Conservation (phyloP, 495 filamentous ascomycete species). For the Beverwykella pulmonaria region DNA sequence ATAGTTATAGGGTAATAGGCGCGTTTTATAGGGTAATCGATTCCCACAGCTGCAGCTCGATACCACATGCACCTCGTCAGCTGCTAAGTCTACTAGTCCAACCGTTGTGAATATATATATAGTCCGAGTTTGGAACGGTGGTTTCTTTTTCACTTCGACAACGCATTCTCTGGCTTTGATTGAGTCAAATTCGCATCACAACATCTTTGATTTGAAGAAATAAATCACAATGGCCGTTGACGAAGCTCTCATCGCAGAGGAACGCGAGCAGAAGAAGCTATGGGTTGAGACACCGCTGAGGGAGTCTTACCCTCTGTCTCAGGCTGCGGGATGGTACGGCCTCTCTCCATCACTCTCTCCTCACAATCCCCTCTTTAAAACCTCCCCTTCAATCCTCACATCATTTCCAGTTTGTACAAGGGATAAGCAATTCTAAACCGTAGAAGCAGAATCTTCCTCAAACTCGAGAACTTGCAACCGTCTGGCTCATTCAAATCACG, state of each 20-base stretch:
- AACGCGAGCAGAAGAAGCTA: conserved; percentile 48
- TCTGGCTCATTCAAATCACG: conserved; percentile 95
- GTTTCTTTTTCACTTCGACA: not conserved
- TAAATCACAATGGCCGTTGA: not conserved
- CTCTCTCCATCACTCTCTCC: not conserved
- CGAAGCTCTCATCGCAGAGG: not conserved
- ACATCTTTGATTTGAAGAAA: too few relatives aligned
- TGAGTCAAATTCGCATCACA: too few relatives aligned
- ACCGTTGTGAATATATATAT: not conserved
- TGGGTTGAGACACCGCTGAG: conserved; percentile 76
- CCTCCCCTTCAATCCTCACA: too few relatives aligned
- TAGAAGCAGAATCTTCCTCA: conserved; percentile 71
- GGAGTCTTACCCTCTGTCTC: conserved; percentile 67
- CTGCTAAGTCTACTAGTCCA: not conserved
- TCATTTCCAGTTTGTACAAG: not conserved
- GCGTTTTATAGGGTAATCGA: conserved; percentile 7
- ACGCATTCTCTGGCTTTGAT: too few relatives aligned
- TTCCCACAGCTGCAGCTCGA: not conserved
- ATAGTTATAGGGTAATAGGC: conserved; percentile 14
- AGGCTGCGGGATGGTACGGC: conserved; percentile 70
- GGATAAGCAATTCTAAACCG: conserved; percentile 41
- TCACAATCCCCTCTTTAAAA: conserved; percentile 2
- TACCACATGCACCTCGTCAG: conserved; percentile 21
- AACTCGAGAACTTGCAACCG: conserved; percentile 91
- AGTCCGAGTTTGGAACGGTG: not conserved